Conservation (phyloP, 2,329 filamentous ascomycete species). For the Magnaporthiopsis incrustans region DNA sequence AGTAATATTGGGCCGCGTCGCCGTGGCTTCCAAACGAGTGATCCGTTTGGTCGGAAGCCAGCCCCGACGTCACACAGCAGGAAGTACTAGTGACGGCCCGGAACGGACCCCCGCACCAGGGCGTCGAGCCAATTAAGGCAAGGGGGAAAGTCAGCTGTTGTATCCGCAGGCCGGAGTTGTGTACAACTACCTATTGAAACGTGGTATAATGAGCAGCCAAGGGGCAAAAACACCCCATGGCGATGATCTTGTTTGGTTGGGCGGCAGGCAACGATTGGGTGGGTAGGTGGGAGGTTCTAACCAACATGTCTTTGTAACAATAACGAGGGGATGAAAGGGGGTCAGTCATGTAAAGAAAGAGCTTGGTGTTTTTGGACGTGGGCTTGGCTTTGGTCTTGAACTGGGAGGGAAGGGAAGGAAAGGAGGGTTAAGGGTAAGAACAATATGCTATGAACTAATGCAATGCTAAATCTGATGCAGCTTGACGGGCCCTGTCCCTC, state of each 20-base stretch:
- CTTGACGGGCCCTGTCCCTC: neutral
- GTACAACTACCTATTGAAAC: neutral
- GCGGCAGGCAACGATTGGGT: neutral
- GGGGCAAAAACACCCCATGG: neutral
- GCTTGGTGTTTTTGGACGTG: neutral
- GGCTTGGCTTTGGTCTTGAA: neutral
- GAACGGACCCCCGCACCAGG: neutral
- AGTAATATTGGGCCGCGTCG: neutral
- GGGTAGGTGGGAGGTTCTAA: too few relatives aligned
- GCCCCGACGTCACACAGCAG: neutral
- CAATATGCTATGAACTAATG: conserved; percentile 1
- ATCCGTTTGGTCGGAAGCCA: neutral
- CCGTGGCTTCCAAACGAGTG: neutral
- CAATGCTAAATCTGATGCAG: neutral
- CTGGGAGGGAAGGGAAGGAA: too few relatives aligned
- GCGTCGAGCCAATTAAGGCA: neutral
- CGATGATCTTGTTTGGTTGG: neutral
- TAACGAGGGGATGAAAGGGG: neutral
- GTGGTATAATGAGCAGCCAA: neutral
- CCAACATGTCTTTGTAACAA: neutral
- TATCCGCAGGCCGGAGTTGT: neutral
- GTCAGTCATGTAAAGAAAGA: neutral
- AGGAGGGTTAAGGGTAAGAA: neutral
- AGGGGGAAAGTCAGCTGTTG: neutral
- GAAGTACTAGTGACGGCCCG: neutral